Evolutionary conservation across 1,284 basidiomycete species (phyloP), one percentile per base, ranked within the genome.

Genomic region (Puccinia horiana): DNA sequence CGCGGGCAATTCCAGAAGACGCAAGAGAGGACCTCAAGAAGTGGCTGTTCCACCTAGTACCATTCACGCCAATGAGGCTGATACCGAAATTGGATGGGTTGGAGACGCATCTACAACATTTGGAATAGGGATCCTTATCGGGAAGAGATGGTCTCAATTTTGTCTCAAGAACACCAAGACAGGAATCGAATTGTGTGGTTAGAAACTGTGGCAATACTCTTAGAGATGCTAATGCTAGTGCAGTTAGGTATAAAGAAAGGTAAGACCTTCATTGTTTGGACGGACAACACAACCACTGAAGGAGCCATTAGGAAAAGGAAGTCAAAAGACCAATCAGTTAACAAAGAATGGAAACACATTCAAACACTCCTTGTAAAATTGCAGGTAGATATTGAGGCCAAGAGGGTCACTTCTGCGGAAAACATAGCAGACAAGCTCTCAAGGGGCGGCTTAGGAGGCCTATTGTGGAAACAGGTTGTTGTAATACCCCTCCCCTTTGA

Each of bases 401-500:
- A 67, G 40, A 67, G 63, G 35, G 63, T 67, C 32, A 2, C 35
- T 6, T 67, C 63, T 8, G 63, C 63, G 8, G 35, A 67, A 67
- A 67, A 67, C 40, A 67, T n/a, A 67, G 63, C 63, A 20, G 63
- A 67, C 63, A 67, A 37, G 8, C 23, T 67, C 2, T 67, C 35
- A 11, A 37, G 63, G 16, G 61, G 61, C n/a, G n/a, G n/a, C n/a
- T n/a, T n/a, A n/a, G n/a, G n/a, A n/a, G n/a, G n/a, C n/a, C n/a
- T n/a, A n/a, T n/a, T n/a, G n/a, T n/a, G n/a, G n/a, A n/a, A n/a
- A n/a, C n/a, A n/a, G n/a, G n/a, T n/a, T n/a, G n/a, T n/a, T n/a
- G n/a, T n/a, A n/a, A n/a, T n/a, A n/a, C n/a, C n/a, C n/a, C n/a
- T n/a, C n/a, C n/a, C n/a, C n/a, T n/a, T n/a, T n/a, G n/a, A n/a